Evolutionary conservation across 176 grass and related monocot species (phyloP), one percentile per base, ranked within the genome.

Genomic region (Melocanna baccifera): DNA sequence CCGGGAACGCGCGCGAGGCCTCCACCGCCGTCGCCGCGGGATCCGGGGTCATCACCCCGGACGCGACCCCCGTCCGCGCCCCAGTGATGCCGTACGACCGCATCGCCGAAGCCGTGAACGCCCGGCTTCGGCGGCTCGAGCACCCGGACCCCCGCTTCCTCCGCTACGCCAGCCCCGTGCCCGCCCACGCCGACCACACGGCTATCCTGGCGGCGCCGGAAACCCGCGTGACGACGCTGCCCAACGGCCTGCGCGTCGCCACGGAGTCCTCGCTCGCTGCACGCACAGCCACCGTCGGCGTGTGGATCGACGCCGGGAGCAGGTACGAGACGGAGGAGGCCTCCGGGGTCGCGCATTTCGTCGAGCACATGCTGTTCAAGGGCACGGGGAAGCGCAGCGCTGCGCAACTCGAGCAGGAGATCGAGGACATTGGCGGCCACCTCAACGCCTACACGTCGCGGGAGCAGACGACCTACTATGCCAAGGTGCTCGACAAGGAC

Each of bases 291-390:
- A 99, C 96, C 45, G 86, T 99, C 25, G 96, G 96, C 34, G 96
- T 99, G 62, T 99, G 96, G 96, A 99, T 99, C 88, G 93, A 99
- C 75, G 86, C 96, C 4, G 96, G 96, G 20, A 99, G 96, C 81
- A 82, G 96, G 47, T 99, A 94, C 80, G 96, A 99, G 86, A 52
- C 72, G 36, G 93, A 99, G 39, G 69, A 89, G 36, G 84, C 89
- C 2, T 89, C 87, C n/a, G 96, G 96, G 75, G 92, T 94, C n/a
- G 96, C 96, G n/a, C 96, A 99, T 75, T 99, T 99, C 84, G 57
- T 99, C 9, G 96, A 99, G 91, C 96, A 99, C 86, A 99, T 99
- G 96, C 89, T 99, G 50, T 99, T 99, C 86, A 99, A 96, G 80
- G 96, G 96, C 36, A 99, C 96, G 2, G 89, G 80, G 11, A 77